phyloP scores from a whole-genome alignment of 192 early-diverging fungal species.

The Lunasporangiospora selenospora region DNA sequence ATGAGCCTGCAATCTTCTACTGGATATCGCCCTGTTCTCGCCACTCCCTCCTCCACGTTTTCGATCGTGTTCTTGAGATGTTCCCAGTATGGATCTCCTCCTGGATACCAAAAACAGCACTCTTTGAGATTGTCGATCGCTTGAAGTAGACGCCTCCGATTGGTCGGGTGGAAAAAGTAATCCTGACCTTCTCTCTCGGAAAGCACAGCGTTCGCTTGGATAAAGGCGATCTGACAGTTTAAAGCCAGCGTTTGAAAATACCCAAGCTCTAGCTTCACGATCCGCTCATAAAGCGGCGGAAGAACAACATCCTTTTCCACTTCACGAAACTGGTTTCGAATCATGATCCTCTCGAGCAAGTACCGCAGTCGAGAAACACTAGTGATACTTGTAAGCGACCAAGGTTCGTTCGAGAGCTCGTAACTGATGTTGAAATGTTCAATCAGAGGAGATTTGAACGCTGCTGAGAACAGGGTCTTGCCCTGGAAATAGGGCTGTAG shows the following conservation, averaged over 20 bases:
- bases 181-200: constrained; percentile 70
- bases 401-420: neutral
- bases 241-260: constrained; percentile 56
- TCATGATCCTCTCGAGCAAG: constrained; percentile 75
- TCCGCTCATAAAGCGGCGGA: constrained; percentile 65
- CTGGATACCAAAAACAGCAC: constrained; percentile 72
- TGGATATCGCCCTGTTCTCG: constrained; percentile 13
- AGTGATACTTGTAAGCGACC: constrained; percentile 39
- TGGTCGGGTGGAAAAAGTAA: constrained; percentile 76
- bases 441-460: constrained; percentile 63
- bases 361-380: constrained; percentile 56
- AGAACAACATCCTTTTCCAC: constrained; percentile 64
- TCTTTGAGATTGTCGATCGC: constrained; percentile 70
- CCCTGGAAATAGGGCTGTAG: constrained; percentile 66
- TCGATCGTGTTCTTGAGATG: constrained; percentile 13
- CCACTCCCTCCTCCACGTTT: constrained; percentile 20
- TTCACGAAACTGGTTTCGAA: constrained; percentile 68
- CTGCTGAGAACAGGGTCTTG: constrained; percentile 52
- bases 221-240: constrained; percentile 68
- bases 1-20: constrained; percentile 30
- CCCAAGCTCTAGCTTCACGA: constrained; percentile 54
- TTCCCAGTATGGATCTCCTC: constrained; percentile 5
- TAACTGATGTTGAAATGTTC: constrained; percentile 20
- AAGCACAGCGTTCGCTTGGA: constrained; percentile 75
- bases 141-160: constrained; percentile 59